Evolutionary conservation across 2,329 filamentous ascomycete genomes (phyloP), one percentile per base, ranked within the genome.

Genomic region (Pyricularia pennisetigena): DNA sequence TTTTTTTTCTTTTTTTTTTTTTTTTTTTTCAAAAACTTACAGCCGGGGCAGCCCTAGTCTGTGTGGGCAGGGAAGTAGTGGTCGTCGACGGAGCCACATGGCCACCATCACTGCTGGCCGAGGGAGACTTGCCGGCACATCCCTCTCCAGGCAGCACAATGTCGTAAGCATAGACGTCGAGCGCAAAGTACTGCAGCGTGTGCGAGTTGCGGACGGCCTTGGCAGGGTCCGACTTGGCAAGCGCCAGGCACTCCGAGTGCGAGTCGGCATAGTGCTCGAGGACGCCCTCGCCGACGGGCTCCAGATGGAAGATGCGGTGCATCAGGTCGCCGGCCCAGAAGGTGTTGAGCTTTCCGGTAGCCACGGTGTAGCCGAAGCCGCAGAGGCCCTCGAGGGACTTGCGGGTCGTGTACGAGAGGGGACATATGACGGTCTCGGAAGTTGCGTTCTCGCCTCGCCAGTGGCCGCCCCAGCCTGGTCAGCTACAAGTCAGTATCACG

Each of bases 401-500:
- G 65, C 88, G 86, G 64, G 81, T 82, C 54, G 78, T 74, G 76
- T 86, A 91, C 1, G 87, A 90, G 1, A 85, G 79, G 5, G 83
- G 82, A 77, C 89, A 91, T 76, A 91, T 90, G 71, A 91, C 89
- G 2, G 88, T 91, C 76, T 91, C 88, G 0, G 81, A 77, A 2
- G 87, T 87, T 2, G 83, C 88, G 70, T 91, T 91, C 29, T 76
- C 73, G 62, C 88, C 88, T 68, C 89, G 85, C 85, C 85, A 90
- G 79, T 91, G 88, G 41, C 89, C 89, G 64, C 81, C 89, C 83
- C 85, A 91, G 67, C 79, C 87, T 90, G 59, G 66, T 3, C 30
- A 30, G 24, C 10, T 26, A 26, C 8, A 6, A 24, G 23, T 65
- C 32, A 65, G 64, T 5, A 23, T 20, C 57, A 14, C 9, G n/a